Base-by-base conservation (phyloP, 495 filamentous ascomycete genomes). In the Cercophora sp. region DNA sequence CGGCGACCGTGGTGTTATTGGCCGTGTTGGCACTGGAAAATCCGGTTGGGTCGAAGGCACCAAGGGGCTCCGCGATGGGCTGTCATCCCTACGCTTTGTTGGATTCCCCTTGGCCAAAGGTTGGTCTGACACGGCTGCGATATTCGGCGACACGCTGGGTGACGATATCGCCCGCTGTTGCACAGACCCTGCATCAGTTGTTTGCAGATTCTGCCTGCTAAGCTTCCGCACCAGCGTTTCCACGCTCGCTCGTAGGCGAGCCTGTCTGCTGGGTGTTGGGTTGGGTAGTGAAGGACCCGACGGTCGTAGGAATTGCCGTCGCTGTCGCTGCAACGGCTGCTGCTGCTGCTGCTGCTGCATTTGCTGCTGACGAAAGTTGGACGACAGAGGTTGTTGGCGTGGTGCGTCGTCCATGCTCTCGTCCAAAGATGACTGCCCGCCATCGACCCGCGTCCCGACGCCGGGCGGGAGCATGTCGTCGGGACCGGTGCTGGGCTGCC, bases 161-260 rank as follows among this genome's bases (percentile, higher is more conserved):
- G 31, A 4, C 31, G 48, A 26, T 18, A 42, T 5, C 1, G 9
- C 11, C 26, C 42, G 35, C 2, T 25, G 52, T 41, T 49, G n/a
- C 13, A 25, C n/a, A 15, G 19, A n/a, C 9, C 31, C 13, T 13
- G 23, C 27, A 6, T 49, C 52, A 35, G 51, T 29, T 18, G 55
- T 36, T 51, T 58, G 63, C 19, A 66, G 55, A 27, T 65, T 63
- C 27, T 74, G 70, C 32, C 58, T 53, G 61, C 68, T 72, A 45
- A 72, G 57, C 48, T 66, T 62, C 49, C 57, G 61, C 16, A 65
- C 63, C 41, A 73, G 52, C 4, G 43, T 57, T 6, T 72, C 66
- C 31, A 70, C 54, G 22, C 31, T 39, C 3, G 52, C 25, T 8
- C 47, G 55, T 5, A 42, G 25, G 10, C 48, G 35, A 9, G 48